Conservation (phyloP, 2,329 filamentous ascomycete genomes). For the Nemania serpens region DNA sequence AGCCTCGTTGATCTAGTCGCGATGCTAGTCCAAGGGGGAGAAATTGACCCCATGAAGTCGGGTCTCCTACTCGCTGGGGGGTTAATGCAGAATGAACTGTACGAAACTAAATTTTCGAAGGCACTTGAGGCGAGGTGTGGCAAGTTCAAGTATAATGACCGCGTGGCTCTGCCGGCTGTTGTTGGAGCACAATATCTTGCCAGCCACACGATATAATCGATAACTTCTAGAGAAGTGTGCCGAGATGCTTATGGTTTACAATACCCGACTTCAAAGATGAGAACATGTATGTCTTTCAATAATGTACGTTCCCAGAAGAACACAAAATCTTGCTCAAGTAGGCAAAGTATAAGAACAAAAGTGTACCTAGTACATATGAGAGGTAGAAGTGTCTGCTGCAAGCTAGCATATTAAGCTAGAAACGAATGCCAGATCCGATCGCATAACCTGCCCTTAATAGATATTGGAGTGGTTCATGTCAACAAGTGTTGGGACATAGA, state of each 20-base stretch:
- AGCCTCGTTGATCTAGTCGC: conserved; percentile 12
- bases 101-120: background rate
- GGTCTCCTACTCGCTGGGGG: conserved; percentile 24
- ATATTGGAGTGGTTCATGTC: too few relatives aligned
- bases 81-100: conserved; percentile 15
- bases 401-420: too few relatives aligned
- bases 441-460: too few relatives aligned
- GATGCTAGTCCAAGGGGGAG: background rate
- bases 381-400: too few relatives aligned
- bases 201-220: background rate
- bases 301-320: background rate
- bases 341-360: too few relatives aligned
- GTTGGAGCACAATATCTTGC: conserved; percentile 11
- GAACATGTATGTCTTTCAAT: background rate
- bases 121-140: conserved; percentile 10
- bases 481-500: too few relatives aligned
- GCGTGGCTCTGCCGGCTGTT: conserved; percentile 12
- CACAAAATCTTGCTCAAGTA: too few relatives aligned
- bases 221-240: background rate
- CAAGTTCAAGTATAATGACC: conserved; percentile 9
- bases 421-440: too few relatives aligned
- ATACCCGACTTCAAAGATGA: background rate
- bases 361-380: too few relatives aligned
- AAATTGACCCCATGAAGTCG: conserved; percentile 3
- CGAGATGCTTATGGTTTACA: background rate